Percentiles rank a stretch among this genome's conserved stretches.
Evolutionary conservation across 345 rosid species (phyloP).

Genomic region (Aurinia saxatilis): DNA sequence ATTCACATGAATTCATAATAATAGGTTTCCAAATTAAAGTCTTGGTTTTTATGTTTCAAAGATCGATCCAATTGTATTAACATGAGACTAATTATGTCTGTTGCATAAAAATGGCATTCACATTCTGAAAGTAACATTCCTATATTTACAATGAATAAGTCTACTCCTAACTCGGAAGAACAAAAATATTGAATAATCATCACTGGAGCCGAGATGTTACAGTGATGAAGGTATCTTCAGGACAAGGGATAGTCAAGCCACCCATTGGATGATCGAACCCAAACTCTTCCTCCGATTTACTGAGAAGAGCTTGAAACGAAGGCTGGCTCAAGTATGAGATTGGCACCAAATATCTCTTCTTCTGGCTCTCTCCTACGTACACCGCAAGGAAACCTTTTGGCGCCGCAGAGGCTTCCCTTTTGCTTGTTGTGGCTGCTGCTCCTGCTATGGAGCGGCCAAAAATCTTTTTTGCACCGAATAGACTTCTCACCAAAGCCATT

Average conservation of each 20-base stretch:
- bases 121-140: neutral
- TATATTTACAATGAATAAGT: slow-evolving; percentile 5
- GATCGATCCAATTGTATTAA: slow-evolving; percentile 2
- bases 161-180: neutral
- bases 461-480: too few species aligned
- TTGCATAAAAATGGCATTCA: neutral
- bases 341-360: too few species aligned
- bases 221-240: slow-evolving; percentile 34
- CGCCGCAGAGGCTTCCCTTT: neutral
- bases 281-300: too few species aligned
- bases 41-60: neutral
- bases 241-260: slow-evolving; percentile 62
- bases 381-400: slow-evolving; percentile 46
- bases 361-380: too few species aligned
- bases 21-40: too few species aligned
- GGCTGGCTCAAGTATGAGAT: too few species aligned
- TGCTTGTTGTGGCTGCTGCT: slow-evolving; percentile 7
- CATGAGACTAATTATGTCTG: neutral
- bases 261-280: too few species aligned
- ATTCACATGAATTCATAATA: too few species aligned
- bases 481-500: too few species aligned
- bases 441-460: slow-evolving; percentile 29
- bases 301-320: too few species aligned
- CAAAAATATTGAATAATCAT: neutral
- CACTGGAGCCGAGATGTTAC: slow-evolving; percentile 31